Conservation (phyloP, 257 asterid genomes). For the Solanum clarkiae region DNA sequence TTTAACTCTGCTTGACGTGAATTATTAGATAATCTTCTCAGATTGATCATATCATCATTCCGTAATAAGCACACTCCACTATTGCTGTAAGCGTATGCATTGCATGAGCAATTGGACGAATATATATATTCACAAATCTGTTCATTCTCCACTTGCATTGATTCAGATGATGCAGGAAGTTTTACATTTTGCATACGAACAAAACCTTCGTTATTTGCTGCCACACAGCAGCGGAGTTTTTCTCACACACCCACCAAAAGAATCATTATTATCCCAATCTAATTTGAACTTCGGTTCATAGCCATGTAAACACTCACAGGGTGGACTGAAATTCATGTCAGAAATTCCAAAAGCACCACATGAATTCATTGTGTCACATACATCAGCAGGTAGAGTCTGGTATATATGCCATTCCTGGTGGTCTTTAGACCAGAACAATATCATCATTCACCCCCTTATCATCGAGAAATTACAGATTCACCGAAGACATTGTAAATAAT, state of each 20-base stretch:
- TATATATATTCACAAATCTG: constrained; percentile 6
- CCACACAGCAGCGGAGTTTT: background rate
- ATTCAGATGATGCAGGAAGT: constrained; percentile 9
- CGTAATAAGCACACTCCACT: constrained; percentile 5
- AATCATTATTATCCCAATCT: background rate
- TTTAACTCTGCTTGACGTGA: background rate
- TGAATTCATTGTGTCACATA: background rate
- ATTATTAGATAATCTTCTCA: background rate
- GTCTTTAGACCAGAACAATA: background rate
- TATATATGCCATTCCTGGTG: background rate
- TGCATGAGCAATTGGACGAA: constrained; percentile 10
- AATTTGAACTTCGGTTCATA: background rate
- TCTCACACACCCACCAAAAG: constrained; percentile 17
- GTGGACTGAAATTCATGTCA: background rate
- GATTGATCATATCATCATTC: background rate
- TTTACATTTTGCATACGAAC: background rate
- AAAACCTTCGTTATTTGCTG: background rate
- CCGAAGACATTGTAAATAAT: background rate
- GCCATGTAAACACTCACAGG: constrained; percentile 10
- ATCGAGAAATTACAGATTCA: constrained; percentile 1
- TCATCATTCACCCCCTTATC: background rate
- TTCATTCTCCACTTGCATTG: background rate
- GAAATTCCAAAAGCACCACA: constrained; percentile 17
- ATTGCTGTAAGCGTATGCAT: background rate
- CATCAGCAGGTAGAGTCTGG: background rate